These are phyloP conservation scores for Rhizopus sp. DNA, from an alignment of 371 early-diverging fungal genomes.

Conservation along the genomic window DNA sequence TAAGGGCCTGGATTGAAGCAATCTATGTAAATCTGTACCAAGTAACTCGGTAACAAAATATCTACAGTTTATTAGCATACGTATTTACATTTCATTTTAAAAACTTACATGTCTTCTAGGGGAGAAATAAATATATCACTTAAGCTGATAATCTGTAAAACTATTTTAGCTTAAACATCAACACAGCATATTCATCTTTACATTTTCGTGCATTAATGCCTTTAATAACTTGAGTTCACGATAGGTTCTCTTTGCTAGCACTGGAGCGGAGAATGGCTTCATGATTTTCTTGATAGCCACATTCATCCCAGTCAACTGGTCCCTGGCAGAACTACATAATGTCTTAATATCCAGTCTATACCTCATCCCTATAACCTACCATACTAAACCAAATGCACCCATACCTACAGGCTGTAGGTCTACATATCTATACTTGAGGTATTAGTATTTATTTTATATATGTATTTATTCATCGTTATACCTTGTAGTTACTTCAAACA, in stretches of 20 bases:
- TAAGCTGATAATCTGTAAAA: constrained; percentile 72
- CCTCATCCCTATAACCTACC: constrained; percentile 55
- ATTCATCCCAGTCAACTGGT: constrained; percentile 75
- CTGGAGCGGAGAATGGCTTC: constrained; percentile 91
- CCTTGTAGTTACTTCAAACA: constrained; percentile 92
- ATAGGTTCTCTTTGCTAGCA: constrained; percentile 91
- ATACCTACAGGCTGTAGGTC: constrained; percentile 95
- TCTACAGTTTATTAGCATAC: constrained; percentile 30
- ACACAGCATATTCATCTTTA: constrained; percentile 25
- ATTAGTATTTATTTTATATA: neutral
- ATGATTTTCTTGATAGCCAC: constrained; percentile 97
- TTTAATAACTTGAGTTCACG: constrained; percentile 92
- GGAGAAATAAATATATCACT: constrained; percentile 93
- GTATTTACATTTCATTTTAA: neutral
- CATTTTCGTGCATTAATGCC: constrained; percentile 87
- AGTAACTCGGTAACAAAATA: constrained; percentile 95
- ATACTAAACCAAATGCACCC: constrained; percentile 97
- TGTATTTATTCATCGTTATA: constrained; percentile 27
- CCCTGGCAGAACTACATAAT: constrained; percentile 78
- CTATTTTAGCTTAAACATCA: neutral
- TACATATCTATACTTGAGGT: constrained; percentile 64
- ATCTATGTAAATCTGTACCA: constrained; percentile 92
- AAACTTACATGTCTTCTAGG: constrained; percentile 81
- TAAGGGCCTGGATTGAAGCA: constrained; percentile 84
- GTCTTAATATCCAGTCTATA: neutral